A percentile compares a stretch with the other conserved stretches of the same genome.
These are phyloP conservation scores for Solanum hybrid DNA, from an alignment of 305 asterid genomes.

Conservation along the genomic window DNA sequence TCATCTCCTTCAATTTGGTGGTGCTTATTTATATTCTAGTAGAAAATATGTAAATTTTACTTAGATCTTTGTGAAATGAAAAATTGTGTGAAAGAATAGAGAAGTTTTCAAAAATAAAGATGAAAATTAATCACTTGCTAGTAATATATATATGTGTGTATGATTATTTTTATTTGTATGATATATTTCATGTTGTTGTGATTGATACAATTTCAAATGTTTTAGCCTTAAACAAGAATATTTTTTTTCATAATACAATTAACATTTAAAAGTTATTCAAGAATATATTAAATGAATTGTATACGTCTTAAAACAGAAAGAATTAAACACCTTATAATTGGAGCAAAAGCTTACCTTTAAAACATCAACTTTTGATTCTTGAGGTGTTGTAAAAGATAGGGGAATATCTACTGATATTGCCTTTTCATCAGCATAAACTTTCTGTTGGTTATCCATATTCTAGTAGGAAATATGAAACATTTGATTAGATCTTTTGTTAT, in stretches of 20 bases:
- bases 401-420: background rate
- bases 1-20: too few species aligned
- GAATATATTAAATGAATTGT: too few species aligned
- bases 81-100: background rate
- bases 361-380: too few species aligned
- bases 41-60: too few species aligned
- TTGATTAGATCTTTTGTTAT: background rate
- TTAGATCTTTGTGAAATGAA: background rate
- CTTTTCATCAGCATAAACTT: background rate
- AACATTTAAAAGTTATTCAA: background rate
- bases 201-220: too few species aligned
- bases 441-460: background rate
- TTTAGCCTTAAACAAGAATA: too few species aligned
- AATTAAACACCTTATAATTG: too few species aligned
- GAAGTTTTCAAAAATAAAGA: background rate
- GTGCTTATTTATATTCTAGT: background rate
- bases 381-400: too few species aligned
- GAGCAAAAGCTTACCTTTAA: too few species aligned
- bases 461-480: background rate
- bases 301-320: background rate
- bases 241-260: background rate
- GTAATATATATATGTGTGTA: too few species aligned
- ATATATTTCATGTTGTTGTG: too few species aligned
- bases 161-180: too few species aligned
- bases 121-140: background rate